Evolutionary conservation across 2,329 filamentous ascomycete species (phyloP), one percentile per base, ranked within the genome.

Genomic region (Penicillium sp.): DNA sequence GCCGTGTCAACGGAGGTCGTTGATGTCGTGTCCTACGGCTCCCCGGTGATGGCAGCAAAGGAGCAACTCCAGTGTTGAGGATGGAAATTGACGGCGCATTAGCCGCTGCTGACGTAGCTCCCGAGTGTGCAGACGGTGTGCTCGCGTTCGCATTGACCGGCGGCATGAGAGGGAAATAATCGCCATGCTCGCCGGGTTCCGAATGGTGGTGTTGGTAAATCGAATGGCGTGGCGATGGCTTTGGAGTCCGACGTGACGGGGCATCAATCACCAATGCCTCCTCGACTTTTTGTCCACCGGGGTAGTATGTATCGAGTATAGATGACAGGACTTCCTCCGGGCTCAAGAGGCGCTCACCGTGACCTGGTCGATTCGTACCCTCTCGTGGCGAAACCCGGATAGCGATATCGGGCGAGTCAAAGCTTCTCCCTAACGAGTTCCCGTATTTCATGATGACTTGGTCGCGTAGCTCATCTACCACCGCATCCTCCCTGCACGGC

Each of bases 381-480:
- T 91, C 88, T 55, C 91, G 84, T n/a, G 89, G 85, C 17, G 83
- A 73, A 65, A 97, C 89, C 62, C 89, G 87, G 62, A 97, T 81
- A 12, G 85, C 87, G 57, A 99, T 84, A 74, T 99, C 94, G 13
- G 94, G 94, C 12, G 94, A 84, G 77, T 99, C 94, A 74, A 93
- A 97, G 52, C 84, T 89, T 66, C 87, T 87, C 50, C 93, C 93
- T 27, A 99, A 82, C 15, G 92, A 96, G 76, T 99, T 97, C 67
- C 87, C 86, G 75, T 97, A 99, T 79, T 97, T 97, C 69, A 86
- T 87, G 66, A 97, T 79, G 57, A 97, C 94, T 81, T 91, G 86
- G 66, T 97, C 94, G 67, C 93, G 89, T 61, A 96, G 88, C 76
- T 97, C 93, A 74, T 99, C 94, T 57, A 97, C 93, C 67, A 97